Conservation (phyloP, 2,329 filamentous ascomycete species). For the Ceratocystis cacaofunesta region DNA sequence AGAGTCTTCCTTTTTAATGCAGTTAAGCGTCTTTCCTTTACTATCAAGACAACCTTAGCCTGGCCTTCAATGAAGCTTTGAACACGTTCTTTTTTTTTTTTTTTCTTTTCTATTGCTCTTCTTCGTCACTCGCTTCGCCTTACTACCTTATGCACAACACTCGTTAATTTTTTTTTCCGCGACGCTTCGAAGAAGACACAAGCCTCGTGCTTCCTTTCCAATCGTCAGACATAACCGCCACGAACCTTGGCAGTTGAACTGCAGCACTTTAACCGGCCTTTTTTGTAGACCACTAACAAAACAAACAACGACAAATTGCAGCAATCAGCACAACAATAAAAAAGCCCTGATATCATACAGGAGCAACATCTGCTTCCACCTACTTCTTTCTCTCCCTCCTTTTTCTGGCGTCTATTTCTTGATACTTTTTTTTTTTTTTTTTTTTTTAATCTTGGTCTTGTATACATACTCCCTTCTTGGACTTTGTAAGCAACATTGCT, state of each 20-base stretch:
- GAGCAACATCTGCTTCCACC: background rate
- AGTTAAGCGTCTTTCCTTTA: background rate
- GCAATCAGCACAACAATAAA: background rate
- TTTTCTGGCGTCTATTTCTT: constrained; percentile 1
- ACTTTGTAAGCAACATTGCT: background rate
- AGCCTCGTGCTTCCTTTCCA: background rate
- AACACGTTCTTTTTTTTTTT: background rate
- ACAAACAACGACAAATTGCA: background rate
- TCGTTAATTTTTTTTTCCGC: background rate
- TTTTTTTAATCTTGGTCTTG: background rate
- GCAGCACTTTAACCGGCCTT: background rate
- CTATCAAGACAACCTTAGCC: background rate
- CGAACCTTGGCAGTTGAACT: background rate
- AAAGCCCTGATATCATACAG: background rate
- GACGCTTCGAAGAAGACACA: background rate
- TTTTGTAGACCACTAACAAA: background rate
- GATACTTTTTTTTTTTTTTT: background rate
- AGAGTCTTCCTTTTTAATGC: background rate
- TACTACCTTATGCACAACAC: background rate
- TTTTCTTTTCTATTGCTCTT: background rate
- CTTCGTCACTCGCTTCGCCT: background rate
- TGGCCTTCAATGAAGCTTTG: background rate
- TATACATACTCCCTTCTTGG: background rate
- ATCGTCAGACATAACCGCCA: background rate
- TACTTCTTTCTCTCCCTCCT: background rate